Percentiles rank a stretch among this genome's conserved stretches.
phyloP scores from a whole-genome alignment of 78 protist genomes.

The Dictyostelium intermedium region DNA sequence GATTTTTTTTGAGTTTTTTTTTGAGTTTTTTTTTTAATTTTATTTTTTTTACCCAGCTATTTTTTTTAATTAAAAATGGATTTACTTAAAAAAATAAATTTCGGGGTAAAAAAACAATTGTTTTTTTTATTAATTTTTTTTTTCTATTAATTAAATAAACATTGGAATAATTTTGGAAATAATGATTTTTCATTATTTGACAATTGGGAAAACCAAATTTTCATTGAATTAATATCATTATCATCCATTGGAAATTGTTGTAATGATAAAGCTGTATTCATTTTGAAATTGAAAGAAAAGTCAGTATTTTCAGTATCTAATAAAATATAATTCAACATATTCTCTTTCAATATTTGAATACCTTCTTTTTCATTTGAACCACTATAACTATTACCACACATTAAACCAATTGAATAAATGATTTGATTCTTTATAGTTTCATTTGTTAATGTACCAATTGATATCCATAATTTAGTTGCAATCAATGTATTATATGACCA shows the following conservation, averaged over 20 bases:
- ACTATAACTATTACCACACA: not conserved
- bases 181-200: not conserved
- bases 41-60: not conserved
- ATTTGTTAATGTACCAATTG: not conserved
- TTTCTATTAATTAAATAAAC: not conserved
- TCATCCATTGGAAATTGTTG: not conserved
- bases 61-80: no score
- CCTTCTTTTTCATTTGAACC: constrained; percentile 10
- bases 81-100: no score
- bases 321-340: not conserved
- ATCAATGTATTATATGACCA: constrained; percentile 40
- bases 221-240: not conserved
- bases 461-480: constrained; percentile 30
- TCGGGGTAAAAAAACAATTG: no score
- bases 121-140: not conserved
- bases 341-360: not conserved
- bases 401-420: not conserved
- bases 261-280: constrained; percentile 9
- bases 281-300: not conserved
- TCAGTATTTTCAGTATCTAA: not conserved
- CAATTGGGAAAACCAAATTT: constrained; percentile 7
- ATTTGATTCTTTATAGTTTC: not conserved
- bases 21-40: no score
- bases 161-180: constrained; percentile 2
- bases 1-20: no score